A percentile compares a stretch with the other conserved stretches of the same genome.
Conservation (phyloP, 129 eudicot species). For the Centella asiatica region DNA sequence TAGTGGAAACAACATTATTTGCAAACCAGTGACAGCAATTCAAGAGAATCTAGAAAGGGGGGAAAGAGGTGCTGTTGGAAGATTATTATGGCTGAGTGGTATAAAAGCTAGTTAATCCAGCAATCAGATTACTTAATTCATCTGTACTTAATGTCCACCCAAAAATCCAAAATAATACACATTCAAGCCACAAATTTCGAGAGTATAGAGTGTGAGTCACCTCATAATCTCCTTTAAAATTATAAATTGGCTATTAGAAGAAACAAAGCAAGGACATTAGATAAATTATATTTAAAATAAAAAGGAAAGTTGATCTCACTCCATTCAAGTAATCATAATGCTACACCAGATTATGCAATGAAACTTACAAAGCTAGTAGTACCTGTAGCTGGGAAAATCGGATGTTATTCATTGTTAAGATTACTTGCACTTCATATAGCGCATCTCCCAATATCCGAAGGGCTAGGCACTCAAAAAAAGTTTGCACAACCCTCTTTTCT, state of each 20-base stretch:
- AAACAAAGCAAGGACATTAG: neutral
- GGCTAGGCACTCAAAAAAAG: conserved; percentile 60
- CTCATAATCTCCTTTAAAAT: neutral
- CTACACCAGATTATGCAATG: neutral
- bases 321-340: neutral
- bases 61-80: too few species aligned
- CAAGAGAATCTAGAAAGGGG: too few species aligned
- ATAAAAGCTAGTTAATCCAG: too few species aligned
- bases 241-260: too few species aligned
- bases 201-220: neutral
- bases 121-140: too few species aligned
- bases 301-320: neutral
- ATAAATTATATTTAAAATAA: neutral
- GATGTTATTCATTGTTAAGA: conserved; percentile 72
- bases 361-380: conserved; percentile 2
- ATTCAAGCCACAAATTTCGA: neutral
- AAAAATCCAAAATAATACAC: too few species aligned
- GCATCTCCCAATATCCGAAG: conserved; percentile 58
- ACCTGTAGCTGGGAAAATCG: conserved; percentile 90
- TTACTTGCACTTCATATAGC: conserved; percentile 40
- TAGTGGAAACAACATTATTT: too few species aligned
- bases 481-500: conserved; percentile 36
- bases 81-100: too few species aligned
- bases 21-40: too few species aligned
- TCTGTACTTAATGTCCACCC: too few species aligned